Base-by-base conservation (phyloP, 768 basidiomycete species). In the Kwoniella bestiolae region DNA sequence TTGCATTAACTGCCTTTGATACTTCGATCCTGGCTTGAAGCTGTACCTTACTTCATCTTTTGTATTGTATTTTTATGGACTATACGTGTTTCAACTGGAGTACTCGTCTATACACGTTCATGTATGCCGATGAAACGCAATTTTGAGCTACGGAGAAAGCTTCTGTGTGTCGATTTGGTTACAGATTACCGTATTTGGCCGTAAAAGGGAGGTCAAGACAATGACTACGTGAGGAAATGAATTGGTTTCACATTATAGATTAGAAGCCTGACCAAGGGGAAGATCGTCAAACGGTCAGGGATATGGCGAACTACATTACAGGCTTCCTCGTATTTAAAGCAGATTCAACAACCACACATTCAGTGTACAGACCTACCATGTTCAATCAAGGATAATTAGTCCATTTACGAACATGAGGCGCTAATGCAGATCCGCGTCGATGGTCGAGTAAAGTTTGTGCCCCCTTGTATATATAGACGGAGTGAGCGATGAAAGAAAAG, bases 391-490 rank as follows among this genome's bases (percentile, higher is more conserved):
- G 50, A 52, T 26, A 28, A 52, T 16, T 31, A 12, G 28, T 31
- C 25, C 4, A 18, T 52, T 28, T 52, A n/a, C 14, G 3, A 52
- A 52, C 29, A 8, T 52, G 50, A 52, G 50, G 50, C 50, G 50
- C 23, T 47, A 6, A 23, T 12, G 23, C 38, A 41, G 38, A 41
- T 41, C 18, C 18, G 8, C 38, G 8, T 41, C 38, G 18, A 41
- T 41, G 38, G 38, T 41, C 38, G 46, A 47, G 5, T 9, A 21
- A 47, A n/a, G n/a, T n/a, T n/a, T n/a, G n/a, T n/a, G n/a, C n/a
- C n/a, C n/a, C n/a, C n/a, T n/a, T 51, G 50, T 28, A 51, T 51
- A 51, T 51, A 51, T 51, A 51, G 9, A 47, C 29, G 14, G 50
- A 16, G 29, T 51, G 7, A 11, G 6, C 25, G 11, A 12, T 25